Conservation (phyloP, 352 stramenopile genomes). For the Saprolegnia diclina region DNA sequence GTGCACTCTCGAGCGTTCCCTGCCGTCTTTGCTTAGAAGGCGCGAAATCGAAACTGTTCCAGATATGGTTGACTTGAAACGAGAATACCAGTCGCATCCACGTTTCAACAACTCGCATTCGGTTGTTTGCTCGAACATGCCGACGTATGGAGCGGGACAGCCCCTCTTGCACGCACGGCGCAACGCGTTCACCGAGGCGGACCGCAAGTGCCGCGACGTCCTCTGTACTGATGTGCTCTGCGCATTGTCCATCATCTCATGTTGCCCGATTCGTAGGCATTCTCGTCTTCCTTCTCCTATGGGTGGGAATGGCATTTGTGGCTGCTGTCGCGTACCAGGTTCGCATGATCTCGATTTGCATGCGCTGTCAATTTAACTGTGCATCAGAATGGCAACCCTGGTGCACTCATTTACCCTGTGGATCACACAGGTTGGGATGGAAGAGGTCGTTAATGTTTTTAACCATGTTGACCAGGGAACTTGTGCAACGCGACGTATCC, state of each 20-base stretch:
- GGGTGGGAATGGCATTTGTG: constrained; percentile 9
- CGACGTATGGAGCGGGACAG: constrained; percentile 14
- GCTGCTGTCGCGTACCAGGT: constrained; percentile 7
- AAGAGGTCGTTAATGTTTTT: not conserved
- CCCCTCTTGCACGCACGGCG: constrained; percentile 1
- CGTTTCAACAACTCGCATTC: too few species aligned
- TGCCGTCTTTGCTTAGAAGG: too few species aligned
- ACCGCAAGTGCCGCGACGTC: constrained; percentile 21
- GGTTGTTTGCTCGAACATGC: not conserved
- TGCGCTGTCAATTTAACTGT: not conserved
- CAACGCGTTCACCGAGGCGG: constrained; percentile 17
- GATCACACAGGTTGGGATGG: not conserved
- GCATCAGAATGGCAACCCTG: not conserved
- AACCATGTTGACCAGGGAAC: not conserved
- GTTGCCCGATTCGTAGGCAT: not conserved
- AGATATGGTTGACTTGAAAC: too few species aligned
- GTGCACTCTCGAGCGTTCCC: too few species aligned
- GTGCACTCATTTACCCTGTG: not conserved
- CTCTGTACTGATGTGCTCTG: not conserved
- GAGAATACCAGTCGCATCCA: too few species aligned
- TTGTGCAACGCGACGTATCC: constrained; percentile 9
- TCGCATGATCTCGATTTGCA: not conserved
- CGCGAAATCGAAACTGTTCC: too few species aligned
- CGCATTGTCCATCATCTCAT: not conserved
- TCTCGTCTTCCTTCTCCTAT: constrained; percentile 4